phyloP scores from a whole-genome alignment of 2,329 filamentous ascomycete species.

The Calonectria honghensis region DNA sequence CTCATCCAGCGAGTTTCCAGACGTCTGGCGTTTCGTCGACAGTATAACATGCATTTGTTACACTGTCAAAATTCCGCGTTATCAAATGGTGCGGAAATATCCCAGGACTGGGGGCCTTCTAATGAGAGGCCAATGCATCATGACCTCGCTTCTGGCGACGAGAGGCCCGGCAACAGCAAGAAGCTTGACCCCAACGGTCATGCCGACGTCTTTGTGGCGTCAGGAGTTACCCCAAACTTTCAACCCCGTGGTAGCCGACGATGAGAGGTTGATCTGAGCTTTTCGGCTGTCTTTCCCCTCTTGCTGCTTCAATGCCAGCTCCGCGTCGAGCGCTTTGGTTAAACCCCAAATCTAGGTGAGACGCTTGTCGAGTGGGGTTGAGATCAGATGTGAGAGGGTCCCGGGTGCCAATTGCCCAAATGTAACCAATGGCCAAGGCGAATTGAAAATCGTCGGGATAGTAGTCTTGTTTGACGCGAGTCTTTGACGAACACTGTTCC shows the following conservation, averaged over 20 bases:
- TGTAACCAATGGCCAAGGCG: conserved; percentile 34
- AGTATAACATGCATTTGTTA: neutral
- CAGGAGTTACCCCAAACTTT: conserved; percentile 42
- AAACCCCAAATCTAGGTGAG: conserved; percentile 38
- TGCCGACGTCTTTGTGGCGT: conserved; percentile 50
- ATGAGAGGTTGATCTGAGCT: conserved; percentile 42
- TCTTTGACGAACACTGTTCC: conserved; percentile 41
- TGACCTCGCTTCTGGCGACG: neutral
- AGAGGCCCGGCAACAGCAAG: conserved; percentile 5
- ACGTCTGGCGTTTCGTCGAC: neutral
- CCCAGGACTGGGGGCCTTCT: neutral
- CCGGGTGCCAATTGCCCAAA: conserved; percentile 20
- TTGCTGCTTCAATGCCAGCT: conserved; percentile 36
- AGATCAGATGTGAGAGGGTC: conserved; percentile 34
- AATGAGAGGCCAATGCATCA: conserved; percentile 14
- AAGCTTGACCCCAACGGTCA: conserved; percentile 17
- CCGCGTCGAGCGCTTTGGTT: conserved; percentile 36
- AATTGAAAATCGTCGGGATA: conserved; percentile 39
- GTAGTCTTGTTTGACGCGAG: conserved; percentile 31
- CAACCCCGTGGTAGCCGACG: conserved; percentile 43
- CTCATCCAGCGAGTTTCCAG: neutral
- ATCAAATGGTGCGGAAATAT: neutral
- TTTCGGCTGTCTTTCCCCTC: conserved; percentile 17
- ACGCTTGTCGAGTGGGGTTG: conserved; percentile 44
- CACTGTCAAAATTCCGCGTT: neutral